Conservation (phyloP, 192 early-diverging fungal species). For the Backusella luteola region DNA sequence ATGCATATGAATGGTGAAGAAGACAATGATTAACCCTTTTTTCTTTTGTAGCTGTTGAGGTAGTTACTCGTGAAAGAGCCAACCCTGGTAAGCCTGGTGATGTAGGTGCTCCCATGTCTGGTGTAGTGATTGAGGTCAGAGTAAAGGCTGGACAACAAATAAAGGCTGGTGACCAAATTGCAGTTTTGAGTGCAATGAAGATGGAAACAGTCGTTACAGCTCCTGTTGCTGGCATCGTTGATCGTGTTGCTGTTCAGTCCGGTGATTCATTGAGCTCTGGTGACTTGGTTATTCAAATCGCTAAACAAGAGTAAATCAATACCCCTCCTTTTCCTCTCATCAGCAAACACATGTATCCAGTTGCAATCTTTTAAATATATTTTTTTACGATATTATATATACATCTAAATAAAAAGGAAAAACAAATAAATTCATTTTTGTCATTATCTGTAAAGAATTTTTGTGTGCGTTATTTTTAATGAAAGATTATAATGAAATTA, state of each 20-base stretch:
- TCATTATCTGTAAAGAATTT: background rate
- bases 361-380: background rate
- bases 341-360: background rate
- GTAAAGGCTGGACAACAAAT: conserved; percentile 77
- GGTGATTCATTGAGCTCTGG: conserved; percentile 78
- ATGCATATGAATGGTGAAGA: background rate
- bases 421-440: background rate
- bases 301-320: conserved; percentile 35
- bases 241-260: conserved; percentile 62
- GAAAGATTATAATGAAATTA: too few relatives aligned
- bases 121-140: conserved; percentile 88
- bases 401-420: background rate
- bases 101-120: conserved; percentile 92
- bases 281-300: conserved; percentile 76
- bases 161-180: conserved; percentile 88
- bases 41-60: conserved; percentile 46
- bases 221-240: conserved; percentile 69
- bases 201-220: conserved; percentile 93
- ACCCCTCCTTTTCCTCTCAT: background rate
- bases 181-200: conserved; percentile 94
- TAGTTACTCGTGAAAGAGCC: conserved; percentile 68
- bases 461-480: too few relatives aligned
- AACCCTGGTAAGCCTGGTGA: conserved; percentile 73
- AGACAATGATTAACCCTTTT: background rate
- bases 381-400: background rate